These are phyloP conservation scores for Claviceps sp. DNA, from an alignment of 2,329 filamentous ascomycete species.

Conservation along the genomic window DNA sequence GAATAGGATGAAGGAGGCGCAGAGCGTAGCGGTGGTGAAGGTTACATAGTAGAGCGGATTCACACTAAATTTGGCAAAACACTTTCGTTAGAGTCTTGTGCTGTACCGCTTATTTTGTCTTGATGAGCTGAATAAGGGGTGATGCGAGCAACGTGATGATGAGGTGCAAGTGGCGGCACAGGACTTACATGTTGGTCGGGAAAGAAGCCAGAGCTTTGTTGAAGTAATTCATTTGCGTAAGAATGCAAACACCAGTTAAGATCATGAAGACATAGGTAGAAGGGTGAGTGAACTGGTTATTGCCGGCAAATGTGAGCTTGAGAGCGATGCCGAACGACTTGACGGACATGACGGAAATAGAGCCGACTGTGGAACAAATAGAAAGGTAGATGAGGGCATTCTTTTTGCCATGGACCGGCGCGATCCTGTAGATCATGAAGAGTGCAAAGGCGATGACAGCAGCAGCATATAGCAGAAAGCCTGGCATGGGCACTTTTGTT, in stretches of 20 bases:
- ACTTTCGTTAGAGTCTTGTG: slow-evolving; percentile 5
- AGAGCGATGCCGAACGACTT: slow-evolving; percentile 97
- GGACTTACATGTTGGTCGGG: slow-evolving; percentile 82
- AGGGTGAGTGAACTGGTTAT: slow-evolving; percentile 90
- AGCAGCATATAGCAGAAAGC: slow-evolving; percentile 77
- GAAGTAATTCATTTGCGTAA: slow-evolving; percentile 99
- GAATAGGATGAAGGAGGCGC: slow-evolving; percentile 92
- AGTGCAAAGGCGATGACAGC: slow-evolving; percentile 70
- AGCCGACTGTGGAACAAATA: slow-evolving; percentile 94
- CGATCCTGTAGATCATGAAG: slow-evolving; percentile 93
- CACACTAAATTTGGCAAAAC: slow-evolving; percentile 44
- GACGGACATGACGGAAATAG: slow-evolving; percentile 96
- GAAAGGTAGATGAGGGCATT: slow-evolving; percentile 95
- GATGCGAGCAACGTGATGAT: background rate
- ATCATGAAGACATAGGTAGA: slow-evolving; percentile 98
- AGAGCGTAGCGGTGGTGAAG: slow-evolving; percentile 87
- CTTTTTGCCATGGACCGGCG: slow-evolving; percentile 80
- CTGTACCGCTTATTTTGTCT: no score
- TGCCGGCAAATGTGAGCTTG: slow-evolving; percentile 82
- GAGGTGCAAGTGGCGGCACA: background rate
- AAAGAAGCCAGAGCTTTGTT: slow-evolving; percentile 97
- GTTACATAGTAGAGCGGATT: slow-evolving; percentile 97
- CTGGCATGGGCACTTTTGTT: slow-evolving; percentile 29
- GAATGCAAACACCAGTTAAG: slow-evolving; percentile 79
- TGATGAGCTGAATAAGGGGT: no score